Percentiles rank a stretch among this genome's conserved stretches.
Evolutionary conservation across 345 rosid genomes (phyloP).

Genomic region (Brassica rapa): DNA sequence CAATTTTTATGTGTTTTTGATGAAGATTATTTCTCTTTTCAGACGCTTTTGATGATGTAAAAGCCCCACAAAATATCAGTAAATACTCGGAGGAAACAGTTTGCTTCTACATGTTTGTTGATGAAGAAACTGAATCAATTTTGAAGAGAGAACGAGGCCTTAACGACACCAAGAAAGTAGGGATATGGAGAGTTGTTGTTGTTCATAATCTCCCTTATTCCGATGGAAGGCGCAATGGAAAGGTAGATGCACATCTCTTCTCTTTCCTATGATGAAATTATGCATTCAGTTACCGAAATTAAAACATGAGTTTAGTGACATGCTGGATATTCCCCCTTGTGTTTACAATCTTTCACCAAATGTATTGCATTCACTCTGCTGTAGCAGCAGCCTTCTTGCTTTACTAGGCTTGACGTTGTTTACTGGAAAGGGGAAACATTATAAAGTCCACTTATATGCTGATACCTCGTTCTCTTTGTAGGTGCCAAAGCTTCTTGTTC

Average conservation of each 20-base stretch:
- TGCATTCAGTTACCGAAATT: slow-evolving; percentile 2
- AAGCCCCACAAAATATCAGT: slow-evolving; percentile 84
- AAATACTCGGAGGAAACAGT: slow-evolving; percentile 71
- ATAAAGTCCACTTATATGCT: not conserved
- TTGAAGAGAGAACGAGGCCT: slow-evolving; percentile 65
- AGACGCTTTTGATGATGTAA: slow-evolving; percentile 93
- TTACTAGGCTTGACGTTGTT: not conserved
- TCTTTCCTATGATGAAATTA: not conserved
- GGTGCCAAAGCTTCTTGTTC: slow-evolving; percentile 52
- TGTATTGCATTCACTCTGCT: slow-evolving; percentile 5
- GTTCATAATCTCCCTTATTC: slow-evolving; percentile 82
- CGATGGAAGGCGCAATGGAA: slow-evolving; percentile 94
- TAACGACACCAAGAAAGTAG: slow-evolving; percentile 57
- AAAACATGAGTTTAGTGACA: not conserved
- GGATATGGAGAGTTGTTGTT: slow-evolving; percentile 91
- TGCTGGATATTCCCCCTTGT: slow-evolving; percentile 3
- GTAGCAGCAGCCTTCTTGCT: not conserved
- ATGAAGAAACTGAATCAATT: slow-evolving; percentile 88
- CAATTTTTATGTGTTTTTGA: slow-evolving; percentile 28
- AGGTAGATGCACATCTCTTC: slow-evolving; percentile 52
- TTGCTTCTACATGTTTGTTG: slow-evolving; percentile 95
- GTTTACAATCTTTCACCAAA: not conserved
- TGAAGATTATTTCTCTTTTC: slow-evolving; percentile 31
- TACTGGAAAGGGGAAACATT: not conserved
- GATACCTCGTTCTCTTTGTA: slow-evolving; percentile 14